Base-by-base conservation (phyloP, 2,329 filamentous ascomycete genomes). In the Pestalotiopsis fici region DNA sequence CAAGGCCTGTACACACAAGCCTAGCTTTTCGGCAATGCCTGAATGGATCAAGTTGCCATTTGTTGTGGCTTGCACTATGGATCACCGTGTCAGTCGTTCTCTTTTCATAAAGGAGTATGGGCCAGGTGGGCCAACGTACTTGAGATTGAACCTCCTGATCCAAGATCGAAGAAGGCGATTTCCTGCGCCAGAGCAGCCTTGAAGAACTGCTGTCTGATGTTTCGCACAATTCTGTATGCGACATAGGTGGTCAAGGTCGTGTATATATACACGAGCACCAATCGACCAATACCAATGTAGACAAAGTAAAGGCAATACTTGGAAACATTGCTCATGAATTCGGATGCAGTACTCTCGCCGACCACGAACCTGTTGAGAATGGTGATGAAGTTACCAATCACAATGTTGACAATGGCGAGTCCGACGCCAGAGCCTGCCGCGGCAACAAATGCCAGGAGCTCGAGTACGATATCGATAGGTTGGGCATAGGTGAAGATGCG, bases 1-100 rank as follows among this genome's bases (percentile, higher is more conserved):
- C 4, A 79, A 62, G 7, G 75, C 78, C 55, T 83, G 81, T 25
- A 83, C 75, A 4, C 78, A 77, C 13, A 82, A 71, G 6, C 77
- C 78, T 4, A 83, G 73, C 67, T 82, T 82, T 67, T 82, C 80
- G 1, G 79, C 69, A 28, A 82, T 82, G 47, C 82, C 82, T 18
- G 74, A 73, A 59, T 81, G 79, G 55, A 83, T 79, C 43, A 81
- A 74, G 15, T 80, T 78, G n/a, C 80, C 81, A 65, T 82, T 85
- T 0, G 81, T 83, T 1, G 83, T 83, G 37, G 82, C 80, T 65
- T 82, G 78, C 65, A 59, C 57, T 59, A 12, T 1, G 12, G 4
- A 37, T 18, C 9, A 31, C 21, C 4, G 11, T 7, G 18, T 59
- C 27, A 59, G 57, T 35, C 3, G 23, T 7, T 11, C 27, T 13